Conservation (phyloP, 768 basidiomycete genomes). For the Strobilomyces confusus region DNA sequence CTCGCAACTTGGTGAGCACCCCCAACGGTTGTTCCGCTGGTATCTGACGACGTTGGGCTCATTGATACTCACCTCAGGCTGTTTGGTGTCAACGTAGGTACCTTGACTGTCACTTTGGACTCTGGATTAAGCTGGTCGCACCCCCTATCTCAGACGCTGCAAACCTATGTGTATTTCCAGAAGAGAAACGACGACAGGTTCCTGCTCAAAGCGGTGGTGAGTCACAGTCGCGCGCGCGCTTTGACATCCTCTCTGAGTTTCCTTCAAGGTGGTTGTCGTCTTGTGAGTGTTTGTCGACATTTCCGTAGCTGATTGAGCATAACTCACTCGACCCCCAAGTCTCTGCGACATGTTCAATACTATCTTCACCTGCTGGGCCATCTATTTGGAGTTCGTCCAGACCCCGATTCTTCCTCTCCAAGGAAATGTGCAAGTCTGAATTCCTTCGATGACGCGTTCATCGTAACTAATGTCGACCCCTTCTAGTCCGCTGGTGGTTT, state of each 20-base stretch:
- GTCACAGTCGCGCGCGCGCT: neutral
- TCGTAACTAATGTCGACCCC: neutral
- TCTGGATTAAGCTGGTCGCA: neutral
- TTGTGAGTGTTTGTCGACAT: neutral
- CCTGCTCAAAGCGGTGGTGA: slow-evolving; percentile 6
- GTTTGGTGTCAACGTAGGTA: slow-evolving; percentile 11
- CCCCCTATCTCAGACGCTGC: slow-evolving; percentile 4
- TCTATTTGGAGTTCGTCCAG: slow-evolving; percentile 7
- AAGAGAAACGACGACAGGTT: slow-evolving; percentile 1
- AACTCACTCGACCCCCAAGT: neutral
- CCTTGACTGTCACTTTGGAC: neutral
- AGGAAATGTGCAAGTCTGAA: slow-evolving; percentile 4
- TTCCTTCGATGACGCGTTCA: neutral
- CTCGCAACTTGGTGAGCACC: slow-evolving; percentile 11
- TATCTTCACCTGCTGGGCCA: slow-evolving; percentile 8
- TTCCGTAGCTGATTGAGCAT: neutral
- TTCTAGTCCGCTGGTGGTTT: slow-evolving; percentile 14
- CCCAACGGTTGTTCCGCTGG: too few relatives aligned
- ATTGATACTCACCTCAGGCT: neutral
- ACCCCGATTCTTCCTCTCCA: neutral
- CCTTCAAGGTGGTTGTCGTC: slow-evolving; percentile 1
- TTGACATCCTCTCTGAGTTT: neutral
- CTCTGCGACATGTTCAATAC: slow-evolving; percentile 13
- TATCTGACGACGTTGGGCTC: slow-evolving; percentile 1
- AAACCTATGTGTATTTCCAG: slow-evolving; percentile 8